A percentile compares a stretch with the other conserved stretches of the same genome.
Conservation (phyloP, 805 yeast genomes). For the Suhomyces tanzawaensis region DNA sequence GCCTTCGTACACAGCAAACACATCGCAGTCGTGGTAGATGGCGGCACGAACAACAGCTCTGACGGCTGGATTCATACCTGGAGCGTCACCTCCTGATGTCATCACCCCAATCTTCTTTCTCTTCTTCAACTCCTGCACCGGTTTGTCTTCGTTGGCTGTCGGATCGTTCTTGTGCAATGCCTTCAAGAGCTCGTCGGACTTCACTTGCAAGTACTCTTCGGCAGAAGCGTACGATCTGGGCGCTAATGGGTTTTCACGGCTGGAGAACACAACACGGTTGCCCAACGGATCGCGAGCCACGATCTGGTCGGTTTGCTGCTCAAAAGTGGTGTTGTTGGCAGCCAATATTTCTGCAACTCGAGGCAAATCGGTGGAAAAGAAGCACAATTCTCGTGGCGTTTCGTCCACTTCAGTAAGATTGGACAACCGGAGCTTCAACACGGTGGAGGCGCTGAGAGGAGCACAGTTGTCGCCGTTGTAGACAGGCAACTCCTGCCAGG, state of each 20-base stretch:
- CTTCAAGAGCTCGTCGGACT: conserved; percentile 22
- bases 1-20: conserved; percentile 90
- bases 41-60: conserved; percentile 95
- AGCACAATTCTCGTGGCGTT: conserved; percentile 18
- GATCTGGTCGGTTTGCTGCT: background rate
- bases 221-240: conserved; percentile 19
- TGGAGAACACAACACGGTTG: conserved; percentile 28
- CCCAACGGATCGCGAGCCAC: conserved; percentile 33
- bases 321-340: conserved; percentile 8
- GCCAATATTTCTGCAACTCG: conserved; percentile 20
- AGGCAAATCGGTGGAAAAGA: conserved; percentile 31
- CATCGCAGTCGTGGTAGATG: conserved; percentile 82
- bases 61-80: conserved; percentile 97
- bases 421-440: conserved; percentile 36
- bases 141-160: conserved; percentile 2
- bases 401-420: conserved; percentile 9
- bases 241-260: conserved; percentile 20
- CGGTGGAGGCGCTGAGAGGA: conserved; percentile 25
- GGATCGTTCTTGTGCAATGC: conserved; percentile 6
- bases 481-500: conserved; percentile 41
- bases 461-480: conserved; percentile 38
- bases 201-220: conserved; percentile 26
- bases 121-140: conserved; percentile 3
- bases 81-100: conserved; percentile 99
- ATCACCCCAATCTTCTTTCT: conserved; percentile 63